A percentile compares a stretch with the other conserved stretches of the same genome.
These are phyloP conservation scores for Ceratocystis destructans DNA, from an alignment of 2,329 filamentous ascomycete genomes.

Conservation along the genomic window DNA sequence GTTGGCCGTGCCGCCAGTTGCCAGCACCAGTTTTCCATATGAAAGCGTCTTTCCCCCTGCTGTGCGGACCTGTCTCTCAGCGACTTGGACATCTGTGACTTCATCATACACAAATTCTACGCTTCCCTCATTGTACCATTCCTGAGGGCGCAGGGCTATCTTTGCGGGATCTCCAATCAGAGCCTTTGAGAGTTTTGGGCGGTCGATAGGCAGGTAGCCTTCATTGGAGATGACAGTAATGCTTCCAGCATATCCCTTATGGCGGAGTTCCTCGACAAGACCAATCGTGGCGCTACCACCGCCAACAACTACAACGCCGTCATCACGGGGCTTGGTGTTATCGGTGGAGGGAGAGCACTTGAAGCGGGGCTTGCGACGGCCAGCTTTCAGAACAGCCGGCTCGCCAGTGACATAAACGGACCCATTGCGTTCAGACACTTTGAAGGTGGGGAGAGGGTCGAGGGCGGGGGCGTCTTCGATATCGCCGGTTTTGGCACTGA, in stretches of 20 bases:
- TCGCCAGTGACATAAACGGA: conserved; percentile 74
- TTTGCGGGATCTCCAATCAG: conserved; percentile 70
- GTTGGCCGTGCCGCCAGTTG: conserved; percentile 69
- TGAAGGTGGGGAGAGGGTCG: conserved; percentile 72
- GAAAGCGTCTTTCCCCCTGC: conserved; percentile 53
- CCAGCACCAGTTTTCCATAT: conserved; percentile 82
- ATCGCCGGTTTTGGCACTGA: conserved; percentile 76
- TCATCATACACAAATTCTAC: conserved; percentile 47
- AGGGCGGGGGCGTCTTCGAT: conserved; percentile 90
- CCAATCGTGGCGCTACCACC: conserved; percentile 77
- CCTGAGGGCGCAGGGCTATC: conserved; percentile 59
- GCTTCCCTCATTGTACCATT: conserved; percentile 56
- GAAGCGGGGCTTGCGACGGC: conserved; percentile 47
- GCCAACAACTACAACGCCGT: conserved; percentile 64
- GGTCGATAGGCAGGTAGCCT: conserved; percentile 76
- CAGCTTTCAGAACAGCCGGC: conserved; percentile 62
- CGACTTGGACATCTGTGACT: conserved; percentile 66
- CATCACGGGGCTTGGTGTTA: conserved; percentile 43
- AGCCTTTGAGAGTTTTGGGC: conserved; percentile 91
- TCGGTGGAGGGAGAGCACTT: not conserved
- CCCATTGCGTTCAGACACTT: conserved; percentile 66
- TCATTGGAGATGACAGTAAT: conserved; percentile 78
- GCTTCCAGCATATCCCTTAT: conserved; percentile 62
- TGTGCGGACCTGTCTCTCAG: conserved; percentile 57
- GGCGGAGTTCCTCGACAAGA: conserved; percentile 67